Evolutionary conservation across 768 basidiomycete species (phyloP).

Genomic region (Macrolepiota dolichaula): DNA sequence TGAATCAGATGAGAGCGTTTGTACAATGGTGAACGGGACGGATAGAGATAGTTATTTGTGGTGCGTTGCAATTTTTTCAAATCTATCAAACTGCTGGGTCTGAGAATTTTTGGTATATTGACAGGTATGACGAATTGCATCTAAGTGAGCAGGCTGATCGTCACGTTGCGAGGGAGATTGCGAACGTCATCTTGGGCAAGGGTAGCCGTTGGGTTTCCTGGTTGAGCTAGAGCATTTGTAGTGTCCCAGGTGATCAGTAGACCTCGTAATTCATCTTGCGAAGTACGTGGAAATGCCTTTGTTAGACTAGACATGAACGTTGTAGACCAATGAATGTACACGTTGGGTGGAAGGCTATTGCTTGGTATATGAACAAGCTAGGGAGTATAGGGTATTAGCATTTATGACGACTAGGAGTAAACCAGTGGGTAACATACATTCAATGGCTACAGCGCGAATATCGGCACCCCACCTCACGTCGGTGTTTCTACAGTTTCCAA

Average conservation of each 20-base stretch:
- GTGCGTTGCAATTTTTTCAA: constrained; percentile 27
- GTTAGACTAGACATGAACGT: too few relatives aligned
- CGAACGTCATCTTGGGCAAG: constrained; percentile 32
- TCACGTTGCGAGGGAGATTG: constrained; percentile 50
- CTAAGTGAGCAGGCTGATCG: constrained; percentile 57
- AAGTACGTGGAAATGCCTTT: not conserved
- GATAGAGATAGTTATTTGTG: constrained; percentile 59
- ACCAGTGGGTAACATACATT: not conserved
- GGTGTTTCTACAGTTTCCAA: not conserved
- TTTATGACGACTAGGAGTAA: not conserved
- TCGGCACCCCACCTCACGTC: not conserved
- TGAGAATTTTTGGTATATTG: not conserved
- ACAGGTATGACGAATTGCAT: constrained; percentile 55
- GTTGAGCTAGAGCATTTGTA: constrained; percentile 32
- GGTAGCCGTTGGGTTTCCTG: constrained; percentile 47
- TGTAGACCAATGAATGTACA: too few relatives aligned
- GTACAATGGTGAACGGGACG: constrained; percentile 36
- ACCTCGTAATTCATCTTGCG: not conserved
- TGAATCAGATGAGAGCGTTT: constrained; percentile 24
- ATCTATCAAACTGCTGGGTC: not conserved
- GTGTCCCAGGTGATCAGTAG: not conserved
- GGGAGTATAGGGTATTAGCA: too few relatives aligned
- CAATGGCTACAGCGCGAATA: not conserved
- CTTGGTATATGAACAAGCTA: too few relatives aligned
- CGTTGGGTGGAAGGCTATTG: too few relatives aligned